phyloP scores from a whole-genome alignment of 2,329 filamentous ascomycete genomes.

The Colletotrichum karsti region DNA sequence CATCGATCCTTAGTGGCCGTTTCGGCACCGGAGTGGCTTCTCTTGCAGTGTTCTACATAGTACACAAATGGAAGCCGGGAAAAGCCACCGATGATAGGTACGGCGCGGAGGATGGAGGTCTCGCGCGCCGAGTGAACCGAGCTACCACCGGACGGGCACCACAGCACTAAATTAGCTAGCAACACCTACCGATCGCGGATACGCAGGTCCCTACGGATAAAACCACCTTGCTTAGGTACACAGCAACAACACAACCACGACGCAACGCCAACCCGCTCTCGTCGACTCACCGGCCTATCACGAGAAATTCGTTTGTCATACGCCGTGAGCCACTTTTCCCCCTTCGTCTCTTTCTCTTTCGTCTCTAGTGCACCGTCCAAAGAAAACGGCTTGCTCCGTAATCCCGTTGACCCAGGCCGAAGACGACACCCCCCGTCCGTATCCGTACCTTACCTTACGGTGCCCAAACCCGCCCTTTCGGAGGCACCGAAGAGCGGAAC shows the following conservation, averaged over 20 bases:
- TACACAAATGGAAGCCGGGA: too few species aligned
- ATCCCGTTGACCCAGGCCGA: neutral
- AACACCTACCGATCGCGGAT: too few species aligned
- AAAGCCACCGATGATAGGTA: neutral
- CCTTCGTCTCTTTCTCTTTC: too few species aligned
- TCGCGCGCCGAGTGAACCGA: neutral
- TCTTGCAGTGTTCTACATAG: too few species aligned
- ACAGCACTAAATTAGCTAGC: neutral
- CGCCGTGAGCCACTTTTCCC: neutral
- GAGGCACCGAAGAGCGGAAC: slow-evolving; percentile 27
- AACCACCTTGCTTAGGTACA: too few species aligned
- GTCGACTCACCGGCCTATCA: slow-evolving; percentile 19
- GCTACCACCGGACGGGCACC: neutral
- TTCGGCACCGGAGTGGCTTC: slow-evolving; percentile 14
- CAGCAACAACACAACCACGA: too few species aligned
- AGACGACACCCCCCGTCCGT: neutral
- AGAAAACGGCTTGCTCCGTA: neutral
- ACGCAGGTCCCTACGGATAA: neutral
- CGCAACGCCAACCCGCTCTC: too few species aligned
- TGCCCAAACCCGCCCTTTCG: slow-evolving; percentile 3
- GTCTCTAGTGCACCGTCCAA: too few species aligned
- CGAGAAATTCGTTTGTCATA: slow-evolving; percentile 5
- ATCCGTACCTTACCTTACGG: too few species aligned
- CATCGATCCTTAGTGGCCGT: neutral
- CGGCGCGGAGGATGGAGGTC: neutral